These are phyloP conservation scores for Acanthamoeba lenticulata DNA, from an alignment of 208 protist genomes.

Conservation along the genomic window DNA sequence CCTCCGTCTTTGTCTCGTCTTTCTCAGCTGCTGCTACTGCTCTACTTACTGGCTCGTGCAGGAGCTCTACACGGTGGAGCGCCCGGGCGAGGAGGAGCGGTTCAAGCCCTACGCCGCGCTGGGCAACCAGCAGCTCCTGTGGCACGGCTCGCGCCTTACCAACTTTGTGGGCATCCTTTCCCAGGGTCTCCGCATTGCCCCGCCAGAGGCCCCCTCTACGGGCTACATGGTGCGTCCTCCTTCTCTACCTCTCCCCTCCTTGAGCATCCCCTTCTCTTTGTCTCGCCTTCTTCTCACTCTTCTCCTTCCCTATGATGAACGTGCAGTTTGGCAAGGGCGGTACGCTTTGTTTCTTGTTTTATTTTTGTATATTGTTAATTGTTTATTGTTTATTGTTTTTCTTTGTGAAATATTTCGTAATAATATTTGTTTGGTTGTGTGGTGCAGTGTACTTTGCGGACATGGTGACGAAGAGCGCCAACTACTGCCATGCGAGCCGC, in stretches of 20 bases:
- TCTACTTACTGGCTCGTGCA: slow-evolving; percentile 2
- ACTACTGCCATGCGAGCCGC: slow-evolving; percentile 70
- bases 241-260: no score
- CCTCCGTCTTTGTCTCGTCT: background rate
- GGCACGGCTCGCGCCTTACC: slow-evolving; percentile 72
- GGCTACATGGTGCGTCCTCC: slow-evolving; percentile 87
- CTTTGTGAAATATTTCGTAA: no score
- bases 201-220: slow-evolving; percentile 79
- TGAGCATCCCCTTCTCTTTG: no score
- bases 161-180: slow-evolving; percentile 64
- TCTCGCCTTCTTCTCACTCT: no score
- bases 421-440: background rate
- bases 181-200: slow-evolving; percentile 81
- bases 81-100: slow-evolving; percentile 38
- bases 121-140: slow-evolving; percentile 73
- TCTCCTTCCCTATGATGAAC: no score
- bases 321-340: slow-evolving; percentile 81
- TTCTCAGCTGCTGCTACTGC: background rate
- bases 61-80: slow-evolving; percentile 78
- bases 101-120: slow-evolving; percentile 49
- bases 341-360: no score
- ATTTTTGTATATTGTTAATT: no score
- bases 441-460: slow-evolving; percentile 55
- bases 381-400: no score
- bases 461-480: slow-evolving; percentile 68